Percentiles rank a stretch among this genome's conserved stretches.
These are phyloP conservation scores for Torulaspora indica DNA, from an alignment of 805 yeast species.

Conservation along the genomic window DNA sequence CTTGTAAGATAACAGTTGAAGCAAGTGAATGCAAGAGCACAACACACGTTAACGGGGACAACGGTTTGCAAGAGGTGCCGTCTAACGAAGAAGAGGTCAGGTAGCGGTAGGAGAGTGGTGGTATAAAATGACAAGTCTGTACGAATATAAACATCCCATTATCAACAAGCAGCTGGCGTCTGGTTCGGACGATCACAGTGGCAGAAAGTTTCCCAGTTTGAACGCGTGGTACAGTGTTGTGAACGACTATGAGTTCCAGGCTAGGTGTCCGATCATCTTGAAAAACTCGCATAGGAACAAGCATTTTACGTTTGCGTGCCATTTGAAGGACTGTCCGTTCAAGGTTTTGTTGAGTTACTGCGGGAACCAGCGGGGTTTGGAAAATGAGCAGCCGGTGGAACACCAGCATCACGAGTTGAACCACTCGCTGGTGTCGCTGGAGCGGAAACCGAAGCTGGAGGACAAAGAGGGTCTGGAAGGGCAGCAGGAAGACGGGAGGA, in stretches of 20 bases:
- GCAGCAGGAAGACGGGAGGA: slow-evolving; percentile 11
- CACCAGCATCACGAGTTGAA: slow-evolving; percentile 7
- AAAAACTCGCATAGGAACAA: slow-evolving; percentile 36
- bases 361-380: slow-evolving; percentile 21
- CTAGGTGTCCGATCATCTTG: slow-evolving; percentile 36
- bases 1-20: not conserved
- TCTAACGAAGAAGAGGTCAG: slow-evolving; percentile 13
- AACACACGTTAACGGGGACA: slow-evolving; percentile 5
- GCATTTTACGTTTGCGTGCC: slow-evolving; percentile 38
- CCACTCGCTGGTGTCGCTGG: slow-evolving; percentile 10
- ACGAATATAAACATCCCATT: slow-evolving; percentile 36
- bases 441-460: slow-evolving; percentile 6
- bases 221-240: slow-evolving; percentile 35
- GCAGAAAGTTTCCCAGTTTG: slow-evolving; percentile 28
- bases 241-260: slow-evolving; percentile 36
- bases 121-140: slow-evolving; percentile 28
- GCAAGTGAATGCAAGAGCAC: too few species aligned
- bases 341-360: slow-evolving; percentile 33
- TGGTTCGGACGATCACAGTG: slow-evolving; percentile 22
- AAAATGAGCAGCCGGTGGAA: slow-evolving; percentile 10
- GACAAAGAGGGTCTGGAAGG: slow-evolving; percentile 9
- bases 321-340: slow-evolving; percentile 34
- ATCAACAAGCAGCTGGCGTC: slow-evolving; percentile 32
- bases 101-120: too few species aligned
- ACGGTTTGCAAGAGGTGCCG: slow-evolving; percentile 12